Evolutionary conservation across 1,284 basidiomycete species (phyloP), one percentile per base, ranked within the genome.

Genomic region (Xanthoconium separans): DNA sequence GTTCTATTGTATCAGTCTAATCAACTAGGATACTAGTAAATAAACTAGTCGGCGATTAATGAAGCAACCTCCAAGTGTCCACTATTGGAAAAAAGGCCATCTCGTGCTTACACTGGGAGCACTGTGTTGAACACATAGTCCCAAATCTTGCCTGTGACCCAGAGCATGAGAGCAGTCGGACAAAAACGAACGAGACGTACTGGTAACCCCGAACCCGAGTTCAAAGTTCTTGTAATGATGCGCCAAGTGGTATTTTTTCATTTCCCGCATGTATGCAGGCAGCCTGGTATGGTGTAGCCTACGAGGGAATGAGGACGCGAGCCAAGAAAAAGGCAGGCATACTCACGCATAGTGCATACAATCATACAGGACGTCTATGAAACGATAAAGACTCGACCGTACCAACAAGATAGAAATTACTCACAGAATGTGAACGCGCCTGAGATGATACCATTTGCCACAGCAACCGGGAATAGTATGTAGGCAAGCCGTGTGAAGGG

Each of bases 151-250:
- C 87, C 88, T 77, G 75, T 4, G 52, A 50, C 47, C 47, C 44
- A 11, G 36, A 3, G 13, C 24, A 44, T 61, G 52, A 47, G 24
- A 41, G 42, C 8, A 22, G 39, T 39, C 43, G 24, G 20, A 16
- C 22, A 18, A 16, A 27, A 51, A 49, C 44, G 50, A 54, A 20
- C 7, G 30, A 45, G 40, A 73, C 82, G 51, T 60, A 89, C 89
- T 92, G 6, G 90, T 98, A 20, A 99, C 96, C 46, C 96, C 96
- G 66, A 96, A 99, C n/a, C 95, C 96, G 46, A 98, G 87, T 70
- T 98, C 95, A 69, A 93, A 97, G 79, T 98, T 95, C 76, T 96
- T 95, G 80, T 95, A 98, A 73, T 98, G 96, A 69, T 98, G 95
- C n/a, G 94, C 94, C 60, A 99, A 84, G 68, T 99, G 96, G 68